Conservation (phyloP, 768 basidiomycete genomes). For the Suillus fuscotomentosus region DNA sequence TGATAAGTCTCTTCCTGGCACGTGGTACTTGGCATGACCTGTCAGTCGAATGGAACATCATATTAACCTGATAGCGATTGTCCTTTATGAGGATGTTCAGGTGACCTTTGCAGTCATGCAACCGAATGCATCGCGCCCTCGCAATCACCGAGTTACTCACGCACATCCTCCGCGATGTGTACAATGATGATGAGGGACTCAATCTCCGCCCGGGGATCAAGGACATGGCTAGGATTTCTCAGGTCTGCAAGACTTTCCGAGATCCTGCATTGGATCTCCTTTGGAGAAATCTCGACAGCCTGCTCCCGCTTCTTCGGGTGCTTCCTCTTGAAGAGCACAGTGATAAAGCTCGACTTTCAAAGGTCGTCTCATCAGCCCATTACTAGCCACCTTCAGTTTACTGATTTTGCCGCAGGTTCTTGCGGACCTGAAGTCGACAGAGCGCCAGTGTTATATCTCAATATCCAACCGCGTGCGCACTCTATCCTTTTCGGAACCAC, state of each 20-base stretch:
- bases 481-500: neutral
- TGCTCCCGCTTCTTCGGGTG: neutral
- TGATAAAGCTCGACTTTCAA: neutral
- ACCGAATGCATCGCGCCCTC: constrained; percentile 2
- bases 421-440: neutral
- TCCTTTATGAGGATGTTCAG: neutral
- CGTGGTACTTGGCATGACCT: neutral
- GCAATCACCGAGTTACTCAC: constrained; percentile 1
- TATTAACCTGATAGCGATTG: neutral
- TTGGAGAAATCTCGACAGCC: neutral
- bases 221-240: neutral
- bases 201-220: neutral
- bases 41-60: neutral
- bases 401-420: neutral
- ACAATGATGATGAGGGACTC: neutral
- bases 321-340: neutral
- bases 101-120: neutral
- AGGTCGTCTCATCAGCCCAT: neutral
- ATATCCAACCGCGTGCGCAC: constrained; percentile 4
- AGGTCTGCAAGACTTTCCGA: neutral
- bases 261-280: constrained; percentile 2
- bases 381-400: neutral
- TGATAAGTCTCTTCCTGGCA: neutral
- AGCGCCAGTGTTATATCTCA: neutral
- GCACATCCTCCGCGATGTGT: neutral